These are phyloP conservation scores for Fusarium denticulatum DNA, from an alignment of 2,329 filamentous ascomycete genomes.

Conservation along the genomic window DNA sequence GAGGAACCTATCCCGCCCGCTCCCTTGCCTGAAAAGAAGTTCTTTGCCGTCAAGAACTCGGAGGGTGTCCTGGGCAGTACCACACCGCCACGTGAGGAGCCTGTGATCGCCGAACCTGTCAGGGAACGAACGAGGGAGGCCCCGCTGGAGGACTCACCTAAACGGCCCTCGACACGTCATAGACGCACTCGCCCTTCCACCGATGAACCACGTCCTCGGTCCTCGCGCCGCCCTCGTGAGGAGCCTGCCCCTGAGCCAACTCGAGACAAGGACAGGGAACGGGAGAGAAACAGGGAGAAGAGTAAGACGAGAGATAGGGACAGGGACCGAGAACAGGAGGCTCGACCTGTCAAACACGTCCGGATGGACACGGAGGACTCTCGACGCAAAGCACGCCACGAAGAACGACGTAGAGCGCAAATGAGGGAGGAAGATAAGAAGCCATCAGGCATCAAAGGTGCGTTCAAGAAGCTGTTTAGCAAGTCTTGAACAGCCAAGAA, in stretches of 20 bases:
- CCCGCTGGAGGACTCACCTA: slow-evolving; percentile 43
- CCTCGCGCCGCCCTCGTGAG: slow-evolving; percentile 36
- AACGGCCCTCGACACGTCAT: slow-evolving; percentile 42
- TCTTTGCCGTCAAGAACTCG: slow-evolving; percentile 54
- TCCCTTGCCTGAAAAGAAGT: slow-evolving; percentile 49
- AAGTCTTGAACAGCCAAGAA: slow-evolving; percentile 30
- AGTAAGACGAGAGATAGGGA: slow-evolving; percentile 14
- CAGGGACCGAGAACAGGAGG: slow-evolving; percentile 3
- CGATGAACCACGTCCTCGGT: slow-evolving; percentile 37
- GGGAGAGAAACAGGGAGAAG: slow-evolving; percentile 18
- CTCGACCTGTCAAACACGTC: slow-evolving; percentile 33
- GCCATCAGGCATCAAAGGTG: slow-evolving; percentile 44
- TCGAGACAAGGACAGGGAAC: slow-evolving; percentile 22
- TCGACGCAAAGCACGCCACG: slow-evolving; percentile 48
- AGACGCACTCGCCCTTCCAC: slow-evolving; percentile 28
- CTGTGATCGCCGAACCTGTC: slow-evolving; percentile 24
- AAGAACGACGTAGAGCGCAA: slow-evolving; percentile 46
- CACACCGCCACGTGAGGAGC: slow-evolving; percentile 40
- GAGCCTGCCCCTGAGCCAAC: slow-evolving; percentile 25
- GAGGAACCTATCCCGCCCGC: slow-evolving; percentile 37
- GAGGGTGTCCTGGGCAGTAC: slow-evolving; percentile 47
- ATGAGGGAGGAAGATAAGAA: slow-evolving; percentile 48
- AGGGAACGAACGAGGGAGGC: slow-evolving; percentile 40
- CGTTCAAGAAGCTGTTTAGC: slow-evolving; percentile 47
- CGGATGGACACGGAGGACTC: slow-evolving; percentile 49